Percentiles rank a stretch among this genome's conserved stretches.
phyloP scores from a whole-genome alignment of 1,284 basidiomycete species.

The Boletus semigastroideus region DNA sequence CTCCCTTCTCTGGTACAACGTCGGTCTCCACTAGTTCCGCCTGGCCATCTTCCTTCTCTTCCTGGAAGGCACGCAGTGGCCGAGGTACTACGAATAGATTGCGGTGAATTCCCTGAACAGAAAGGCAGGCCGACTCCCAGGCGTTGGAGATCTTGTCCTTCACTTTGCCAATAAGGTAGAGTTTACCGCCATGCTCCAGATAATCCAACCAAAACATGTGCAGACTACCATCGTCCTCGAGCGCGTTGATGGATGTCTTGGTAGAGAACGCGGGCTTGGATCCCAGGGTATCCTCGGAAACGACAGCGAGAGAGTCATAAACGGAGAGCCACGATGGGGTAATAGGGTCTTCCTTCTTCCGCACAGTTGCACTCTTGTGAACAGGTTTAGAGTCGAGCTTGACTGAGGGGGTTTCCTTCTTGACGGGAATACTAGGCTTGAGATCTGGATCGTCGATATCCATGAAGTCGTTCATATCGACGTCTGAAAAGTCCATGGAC shows the following conservation, averaged over 20 bases:
- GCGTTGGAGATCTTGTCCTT: constrained; percentile 64
- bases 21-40: constrained; percentile 68
- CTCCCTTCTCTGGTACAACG: constrained; percentile 60
- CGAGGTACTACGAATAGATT: constrained; percentile 95
- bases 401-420: constrained; percentile 26
- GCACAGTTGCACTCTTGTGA: constrained; percentile 19
- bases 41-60: constrained; percentile 48
- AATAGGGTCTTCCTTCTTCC: constrained; percentile 47
- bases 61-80: constrained; percentile 60
- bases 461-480: constrained; percentile 41
- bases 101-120: constrained; percentile 83
- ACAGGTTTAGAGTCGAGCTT: constrained; percentile 32
- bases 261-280: constrained; percentile 47
- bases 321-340: constrained; percentile 75
- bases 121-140: constrained; percentile 89
- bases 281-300: constrained; percentile 50
- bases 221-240: constrained; percentile 82
- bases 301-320: constrained; percentile 67
- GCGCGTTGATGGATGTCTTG: constrained; percentile 48
- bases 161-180: constrained; percentile 88
- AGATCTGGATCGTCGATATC: constrained; percentile 48
- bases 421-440: constrained; percentile 33
- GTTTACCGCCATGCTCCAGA: constrained; percentile 75
- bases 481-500: constrained; percentile 51
- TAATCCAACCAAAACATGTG: constrained; percentile 95